Conservation (phyloP, 768 basidiomycete species). For the Multifurca ochricompacta region DNA sequence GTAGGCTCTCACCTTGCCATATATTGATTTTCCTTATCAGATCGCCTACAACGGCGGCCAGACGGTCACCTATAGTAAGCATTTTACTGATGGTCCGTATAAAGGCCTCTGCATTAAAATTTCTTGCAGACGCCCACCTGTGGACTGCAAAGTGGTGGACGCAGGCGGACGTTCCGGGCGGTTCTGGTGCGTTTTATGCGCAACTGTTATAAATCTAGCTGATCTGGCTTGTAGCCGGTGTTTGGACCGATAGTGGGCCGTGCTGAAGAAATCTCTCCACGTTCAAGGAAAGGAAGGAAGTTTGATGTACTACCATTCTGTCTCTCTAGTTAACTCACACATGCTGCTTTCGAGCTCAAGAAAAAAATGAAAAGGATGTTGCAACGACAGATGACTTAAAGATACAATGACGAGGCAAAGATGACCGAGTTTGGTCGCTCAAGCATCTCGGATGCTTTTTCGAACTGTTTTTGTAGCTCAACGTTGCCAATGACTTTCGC, state of each 20-base stretch:
- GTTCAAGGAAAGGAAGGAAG: neutral
- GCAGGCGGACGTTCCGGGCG: constrained; percentile 47
- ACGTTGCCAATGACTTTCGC: constrained; percentile 95
- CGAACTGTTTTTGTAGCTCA: constrained; percentile 91
- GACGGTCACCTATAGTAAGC: constrained; percentile 39
- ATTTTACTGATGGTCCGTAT: neutral
- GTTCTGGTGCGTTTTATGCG: constrained; percentile 31
- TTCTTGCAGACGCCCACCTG: constrained; percentile 36
- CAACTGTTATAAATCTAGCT: neutral
- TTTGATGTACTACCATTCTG: neutral
- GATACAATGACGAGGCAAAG: constrained; percentile 80
- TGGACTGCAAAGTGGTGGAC: constrained; percentile 65
- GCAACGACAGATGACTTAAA: constrained; percentile 32
- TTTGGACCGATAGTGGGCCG: constrained; percentile 44
- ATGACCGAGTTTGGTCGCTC: constrained; percentile 92
- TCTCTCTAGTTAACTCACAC: neutral
- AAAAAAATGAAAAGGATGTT: neutral
- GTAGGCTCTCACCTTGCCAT: neutral
- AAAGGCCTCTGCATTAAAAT: neutral
- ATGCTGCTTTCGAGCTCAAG: neutral
- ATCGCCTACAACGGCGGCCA: constrained; percentile 40
- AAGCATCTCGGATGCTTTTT: constrained; percentile 84
- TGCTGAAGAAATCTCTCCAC: constrained; percentile 27
- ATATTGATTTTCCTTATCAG: constrained; percentile 23
- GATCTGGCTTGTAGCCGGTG: constrained; percentile 35